These are phyloP conservation scores for Phytopythium delawarense DNA, from an alignment of 352 stramenopile species.

Conservation along the genomic window DNA sequence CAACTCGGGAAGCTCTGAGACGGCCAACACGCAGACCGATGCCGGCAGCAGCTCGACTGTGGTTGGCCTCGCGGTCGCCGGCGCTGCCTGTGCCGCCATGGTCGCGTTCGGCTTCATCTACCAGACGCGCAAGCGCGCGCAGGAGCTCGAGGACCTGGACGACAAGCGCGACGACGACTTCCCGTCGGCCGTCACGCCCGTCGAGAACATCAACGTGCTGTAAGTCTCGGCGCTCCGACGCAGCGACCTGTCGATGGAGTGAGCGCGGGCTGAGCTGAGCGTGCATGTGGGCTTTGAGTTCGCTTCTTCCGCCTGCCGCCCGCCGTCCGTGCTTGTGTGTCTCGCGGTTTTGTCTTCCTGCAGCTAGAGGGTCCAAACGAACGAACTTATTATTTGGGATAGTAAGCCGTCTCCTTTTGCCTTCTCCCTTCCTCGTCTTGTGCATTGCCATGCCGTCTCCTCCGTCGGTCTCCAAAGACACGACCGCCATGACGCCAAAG, in stretches of 20 bases:
- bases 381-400: slow-evolving; percentile 7
- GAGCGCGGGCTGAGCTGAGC: neutral
- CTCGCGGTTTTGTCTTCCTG: neutral
- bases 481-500: too few species aligned
- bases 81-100: slow-evolving; percentile 33
- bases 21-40: slow-evolving; percentile 53
- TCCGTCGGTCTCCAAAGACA: too few species aligned
- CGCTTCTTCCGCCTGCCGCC: neutral
- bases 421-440: neutral
- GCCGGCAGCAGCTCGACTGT: slow-evolving; percentile 7
- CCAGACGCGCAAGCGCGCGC: slow-evolving; percentile 61
- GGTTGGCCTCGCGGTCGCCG: slow-evolving; percentile 24
- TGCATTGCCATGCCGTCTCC: neutral
- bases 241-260: neutral
- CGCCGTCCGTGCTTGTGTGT: neutral
- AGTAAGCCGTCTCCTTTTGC: neutral
- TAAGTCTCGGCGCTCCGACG: slow-evolving; percentile 17
- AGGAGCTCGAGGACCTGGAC: slow-evolving; percentile 47
- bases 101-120: slow-evolving; percentile 78
- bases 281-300: neutral
- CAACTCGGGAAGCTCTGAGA: slow-evolving; percentile 14
- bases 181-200: slow-evolving; percentile 37
- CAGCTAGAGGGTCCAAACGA: slow-evolving; percentile 4
- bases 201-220: slow-evolving; percentile 45
- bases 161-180: slow-evolving; percentile 45